A percentile compares a stretch with the other conserved stretches of the same genome.
Evolutionary conservation across 371 early-diverging fungal species (phyloP).

Genomic region (Lichtheimia corymbifera): DNA sequence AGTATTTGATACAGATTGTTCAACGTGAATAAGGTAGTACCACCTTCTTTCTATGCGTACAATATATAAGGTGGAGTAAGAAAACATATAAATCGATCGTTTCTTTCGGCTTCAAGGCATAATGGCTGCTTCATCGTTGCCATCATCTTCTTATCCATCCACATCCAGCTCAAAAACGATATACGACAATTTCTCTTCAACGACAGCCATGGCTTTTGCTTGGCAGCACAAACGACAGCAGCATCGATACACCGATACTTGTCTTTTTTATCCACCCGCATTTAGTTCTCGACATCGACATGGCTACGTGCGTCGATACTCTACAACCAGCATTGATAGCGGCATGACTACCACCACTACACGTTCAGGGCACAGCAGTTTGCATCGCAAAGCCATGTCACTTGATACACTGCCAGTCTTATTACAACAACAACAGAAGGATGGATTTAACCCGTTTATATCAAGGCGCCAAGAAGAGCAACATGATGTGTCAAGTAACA

Average conservation of each 20-base stretch:
- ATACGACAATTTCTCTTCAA: not conserved
- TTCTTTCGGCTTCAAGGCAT: no score
- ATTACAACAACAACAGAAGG: not conserved
- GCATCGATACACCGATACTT: conserved; percentile 12
- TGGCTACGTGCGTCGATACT: conserved; percentile 8
- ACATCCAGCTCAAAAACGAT: no score
- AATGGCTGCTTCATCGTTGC: no score
- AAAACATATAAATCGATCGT: no score
- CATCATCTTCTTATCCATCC: no score
- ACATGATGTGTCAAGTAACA: no score
- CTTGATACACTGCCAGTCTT: not conserved
- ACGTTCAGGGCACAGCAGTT: not conserved
- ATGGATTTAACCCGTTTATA: not conserved
- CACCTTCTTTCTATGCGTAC: no score
- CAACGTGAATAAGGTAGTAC: no score
- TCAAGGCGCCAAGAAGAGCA: not conserved
- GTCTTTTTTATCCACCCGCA: conserved; percentile 10
- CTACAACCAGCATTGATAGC: conserved; percentile 11
- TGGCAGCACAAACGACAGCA: not conserved
- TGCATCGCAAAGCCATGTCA: conserved; percentile 8
- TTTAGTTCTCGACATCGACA: not conserved
- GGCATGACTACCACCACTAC: not conserved
- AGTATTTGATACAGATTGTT: no score
- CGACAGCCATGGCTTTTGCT: not conserved
- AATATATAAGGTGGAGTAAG: no score